Evolutionary conservation across 2,329 filamentous ascomycete species (phyloP).

Genomic region (Samsoniella hepiali): DNA sequence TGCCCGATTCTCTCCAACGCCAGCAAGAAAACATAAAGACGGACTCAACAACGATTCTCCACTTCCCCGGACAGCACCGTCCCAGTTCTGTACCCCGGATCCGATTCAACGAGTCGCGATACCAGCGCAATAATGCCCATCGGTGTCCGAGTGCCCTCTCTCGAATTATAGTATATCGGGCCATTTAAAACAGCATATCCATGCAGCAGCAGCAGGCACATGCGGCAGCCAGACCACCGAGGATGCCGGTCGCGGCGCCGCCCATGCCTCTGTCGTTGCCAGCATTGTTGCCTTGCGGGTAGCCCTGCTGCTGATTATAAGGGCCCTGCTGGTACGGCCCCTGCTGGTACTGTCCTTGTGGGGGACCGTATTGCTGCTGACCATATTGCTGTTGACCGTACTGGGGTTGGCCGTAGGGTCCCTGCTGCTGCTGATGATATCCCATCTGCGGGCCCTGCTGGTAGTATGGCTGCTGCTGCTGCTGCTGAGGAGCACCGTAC

Average conservation of each 20-base stretch:
- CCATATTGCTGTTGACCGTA: constrained; percentile 43
- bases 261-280: constrained; percentile 28
- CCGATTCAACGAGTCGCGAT: background rate
- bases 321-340: constrained; percentile 27
- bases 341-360: constrained; percentile 5
- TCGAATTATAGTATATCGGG: background rate
- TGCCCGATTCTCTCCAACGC: background rate
- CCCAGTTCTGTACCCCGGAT: background rate
- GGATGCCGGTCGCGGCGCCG: constrained; percentile 30
- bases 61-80: background rate
- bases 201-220: constrained; percentile 59
- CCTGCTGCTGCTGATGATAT: constrained; percentile 41
- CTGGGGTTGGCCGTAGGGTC: constrained; percentile 32
- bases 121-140: background rate
- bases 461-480: constrained; percentile 33
- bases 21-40: background rate
- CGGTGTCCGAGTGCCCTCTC: background rate
- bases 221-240: constrained; percentile 48
- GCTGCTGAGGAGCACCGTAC: constrained; percentile 30
- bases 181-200: constrained; percentile 51
- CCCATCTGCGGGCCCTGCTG: constrained; percentile 42
- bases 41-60: background rate
- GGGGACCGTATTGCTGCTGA: constrained; percentile 12
- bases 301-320: constrained; percentile 26
- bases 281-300: constrained; percentile 35